Conservation (phyloP, 2,329 filamentous ascomycete genomes). For the Sclerotinia sclerotiorum region DNA sequence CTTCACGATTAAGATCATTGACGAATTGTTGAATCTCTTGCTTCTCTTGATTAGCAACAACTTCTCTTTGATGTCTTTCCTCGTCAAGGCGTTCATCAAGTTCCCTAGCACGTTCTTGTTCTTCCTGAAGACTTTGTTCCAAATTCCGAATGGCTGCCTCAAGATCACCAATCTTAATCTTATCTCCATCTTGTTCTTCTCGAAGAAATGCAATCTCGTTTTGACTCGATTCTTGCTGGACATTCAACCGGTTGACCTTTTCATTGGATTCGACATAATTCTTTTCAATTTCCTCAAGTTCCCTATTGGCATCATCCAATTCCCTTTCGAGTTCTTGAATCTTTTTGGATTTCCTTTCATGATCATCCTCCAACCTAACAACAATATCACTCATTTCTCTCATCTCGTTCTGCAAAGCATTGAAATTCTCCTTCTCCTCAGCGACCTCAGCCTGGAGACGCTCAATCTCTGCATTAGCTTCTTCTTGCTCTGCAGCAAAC, state of each 20-base stretch:
- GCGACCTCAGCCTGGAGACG: constrained; percentile 69
- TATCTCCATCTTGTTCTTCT: constrained; percentile 95
- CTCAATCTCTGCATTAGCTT: constrained; percentile 69
- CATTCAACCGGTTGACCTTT: constrained; percentile 82
- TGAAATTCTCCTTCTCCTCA: constrained; percentile 81
- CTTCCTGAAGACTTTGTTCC: constrained; percentile 79
- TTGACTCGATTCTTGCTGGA: constrained; percentile 90
- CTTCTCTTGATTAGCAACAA: constrained; percentile 85
- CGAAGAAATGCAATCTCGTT: constrained; percentile 92
- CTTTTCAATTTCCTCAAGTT: constrained; percentile 82
- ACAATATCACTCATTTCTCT: constrained; percentile 85
- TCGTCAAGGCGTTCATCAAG: constrained; percentile 72
- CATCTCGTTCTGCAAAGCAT: constrained; percentile 91
- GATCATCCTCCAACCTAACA: constrained; percentile 84
- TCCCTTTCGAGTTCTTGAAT: constrained; percentile 84
- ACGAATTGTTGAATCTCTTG: constrained; percentile 92
- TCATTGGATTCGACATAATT: constrained; percentile 80
- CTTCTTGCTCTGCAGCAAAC: constrained; percentile 70
- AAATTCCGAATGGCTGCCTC: constrained; percentile 77
- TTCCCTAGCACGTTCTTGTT: constrained; percentile 73
- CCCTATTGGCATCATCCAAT: constrained; percentile 77
- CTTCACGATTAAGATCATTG: constrained; percentile 87
- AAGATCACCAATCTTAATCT: constrained; percentile 94
- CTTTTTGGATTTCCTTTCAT: constrained; percentile 72
- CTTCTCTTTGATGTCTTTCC: constrained; percentile 83